These are phyloP conservation scores for Coemansia asiatica DNA, from an alignment of 192 early-diverging fungal species.

Conservation along the genomic window DNA sequence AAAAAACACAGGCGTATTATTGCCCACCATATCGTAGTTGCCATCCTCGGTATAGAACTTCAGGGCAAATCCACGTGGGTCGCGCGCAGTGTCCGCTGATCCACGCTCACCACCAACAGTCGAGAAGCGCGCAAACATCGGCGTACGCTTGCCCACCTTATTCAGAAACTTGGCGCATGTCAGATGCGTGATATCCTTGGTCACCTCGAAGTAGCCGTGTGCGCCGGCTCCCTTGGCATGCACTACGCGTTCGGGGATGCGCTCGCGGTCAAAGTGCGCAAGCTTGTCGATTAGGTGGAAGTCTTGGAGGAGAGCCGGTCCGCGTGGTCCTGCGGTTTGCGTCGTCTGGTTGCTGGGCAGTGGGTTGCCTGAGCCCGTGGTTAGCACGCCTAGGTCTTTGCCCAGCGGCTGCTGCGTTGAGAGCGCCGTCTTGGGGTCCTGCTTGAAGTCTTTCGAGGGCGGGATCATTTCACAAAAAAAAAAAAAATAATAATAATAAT, in stretches of 20 bases:
- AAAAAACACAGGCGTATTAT: slow-evolving; percentile 80
- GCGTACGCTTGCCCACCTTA: slow-evolving; percentile 64
- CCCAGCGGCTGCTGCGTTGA: not conserved
- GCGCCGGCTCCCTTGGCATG: slow-evolving; percentile 75
- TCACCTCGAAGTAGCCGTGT: slow-evolving; percentile 74
- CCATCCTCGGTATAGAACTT: slow-evolving; percentile 80
- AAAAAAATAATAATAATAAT: not conserved
- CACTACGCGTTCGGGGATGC: slow-evolving; percentile 75
- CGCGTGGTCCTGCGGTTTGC: slow-evolving; percentile 58
- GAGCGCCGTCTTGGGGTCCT: slow-evolving; percentile 9
- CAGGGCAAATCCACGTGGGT: slow-evolving; percentile 68
- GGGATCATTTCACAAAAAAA: slow-evolving; percentile 8
- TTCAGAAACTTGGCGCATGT: slow-evolving; percentile 65
- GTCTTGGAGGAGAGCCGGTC: slow-evolving; percentile 61
- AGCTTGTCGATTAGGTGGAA: slow-evolving; percentile 68
- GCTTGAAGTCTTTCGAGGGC: slow-evolving; percentile 4
- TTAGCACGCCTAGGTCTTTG: slow-evolving; percentile 21
- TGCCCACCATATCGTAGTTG: slow-evolving; percentile 80
- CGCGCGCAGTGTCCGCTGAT: slow-evolving; percentile 65
- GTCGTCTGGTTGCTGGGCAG: slow-evolving; percentile 68
- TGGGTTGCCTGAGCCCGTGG: slow-evolving; percentile 63
- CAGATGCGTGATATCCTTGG: slow-evolving; percentile 58
- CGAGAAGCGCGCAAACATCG: slow-evolving; percentile 67
- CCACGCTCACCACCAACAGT: slow-evolving; percentile 64
- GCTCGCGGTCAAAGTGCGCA: slow-evolving; percentile 71